A percentile compares a stretch with the other conserved stretches of the same genome.
Conservation (phyloP, 352 stramenopile genomes). For the Aphanomyces invadans region DNA sequence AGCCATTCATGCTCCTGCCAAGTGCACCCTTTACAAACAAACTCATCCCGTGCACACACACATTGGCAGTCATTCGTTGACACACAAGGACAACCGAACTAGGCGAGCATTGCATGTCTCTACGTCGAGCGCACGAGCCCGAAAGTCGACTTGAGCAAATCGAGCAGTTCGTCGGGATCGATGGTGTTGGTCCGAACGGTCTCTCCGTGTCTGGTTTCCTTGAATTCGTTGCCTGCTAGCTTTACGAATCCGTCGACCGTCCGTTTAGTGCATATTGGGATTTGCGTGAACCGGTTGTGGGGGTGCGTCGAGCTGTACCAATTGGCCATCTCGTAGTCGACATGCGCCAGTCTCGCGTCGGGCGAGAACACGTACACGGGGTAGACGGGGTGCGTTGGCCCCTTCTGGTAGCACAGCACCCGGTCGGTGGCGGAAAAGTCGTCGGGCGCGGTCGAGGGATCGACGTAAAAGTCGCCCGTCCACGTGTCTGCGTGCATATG, state of each 20-base stretch:
- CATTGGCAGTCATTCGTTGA: too few species aligned
- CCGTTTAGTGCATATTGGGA: background rate
- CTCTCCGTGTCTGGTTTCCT: background rate
- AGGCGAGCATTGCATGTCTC: too few species aligned
- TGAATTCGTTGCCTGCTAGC: background rate
- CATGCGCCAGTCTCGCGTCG: background rate
- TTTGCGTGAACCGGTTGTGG: background rate
- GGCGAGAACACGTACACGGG: slow-evolving; percentile 21
- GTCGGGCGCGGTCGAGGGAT: too few species aligned
- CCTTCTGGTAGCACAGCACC: slow-evolving; percentile 10
- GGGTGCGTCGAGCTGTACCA: slow-evolving; percentile 14
- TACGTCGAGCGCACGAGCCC: background rate
- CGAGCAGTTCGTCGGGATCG: background rate
- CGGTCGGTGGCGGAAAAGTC: background rate
- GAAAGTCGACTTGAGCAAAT: background rate
- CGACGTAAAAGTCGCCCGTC: background rate
- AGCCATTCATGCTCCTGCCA: too few species aligned
- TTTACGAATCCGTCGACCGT: background rate
- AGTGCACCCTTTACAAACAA: too few species aligned
- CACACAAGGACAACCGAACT: too few species aligned
- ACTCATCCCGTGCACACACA: too few species aligned
- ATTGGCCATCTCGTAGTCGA: slow-evolving; percentile 19
- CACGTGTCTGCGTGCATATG: background rate
- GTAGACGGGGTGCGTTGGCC: background rate
- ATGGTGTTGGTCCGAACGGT: background rate